Evolutionary conservation across 2,329 filamentous ascomycete genomes (phyloP).

Genomic region (Ceratocystiopsis sp.): DNA sequence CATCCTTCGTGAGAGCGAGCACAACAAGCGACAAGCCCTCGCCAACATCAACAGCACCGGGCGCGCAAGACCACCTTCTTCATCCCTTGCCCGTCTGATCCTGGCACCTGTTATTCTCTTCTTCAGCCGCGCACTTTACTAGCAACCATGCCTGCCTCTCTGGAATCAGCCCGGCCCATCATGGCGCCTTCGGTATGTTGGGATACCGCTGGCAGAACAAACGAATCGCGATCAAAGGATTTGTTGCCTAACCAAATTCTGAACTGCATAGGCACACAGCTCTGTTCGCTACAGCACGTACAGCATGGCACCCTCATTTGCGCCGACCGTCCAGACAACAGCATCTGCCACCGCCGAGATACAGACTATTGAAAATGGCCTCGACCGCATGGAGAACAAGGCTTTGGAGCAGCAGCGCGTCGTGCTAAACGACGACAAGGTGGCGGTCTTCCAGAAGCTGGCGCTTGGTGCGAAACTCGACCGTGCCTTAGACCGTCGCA

Average conservation of each 20-base stretch:
- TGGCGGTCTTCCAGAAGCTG: constrained; percentile 66
- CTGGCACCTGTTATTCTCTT: too few relatives aligned
- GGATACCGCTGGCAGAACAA: too few relatives aligned
- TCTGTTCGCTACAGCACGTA: constrained; percentile 43
- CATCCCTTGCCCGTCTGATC: too few relatives aligned
- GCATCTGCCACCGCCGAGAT: constrained; percentile 42
- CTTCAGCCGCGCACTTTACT: too few relatives aligned
- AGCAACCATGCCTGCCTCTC: constrained; percentile 34
- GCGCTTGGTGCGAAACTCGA: constrained; percentile 83
- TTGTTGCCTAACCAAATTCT: too few relatives aligned
- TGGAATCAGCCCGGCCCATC: constrained; percentile 44
- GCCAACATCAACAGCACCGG: too few relatives aligned
- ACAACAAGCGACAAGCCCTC: too few relatives aligned
- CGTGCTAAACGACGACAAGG: constrained; percentile 61
- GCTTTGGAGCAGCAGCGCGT: constrained; percentile 70
- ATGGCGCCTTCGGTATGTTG: constrained; percentile 44
- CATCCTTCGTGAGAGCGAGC: too few relatives aligned
- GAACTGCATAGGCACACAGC: constrained; percentile 25
- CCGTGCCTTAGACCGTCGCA: constrained; percentile 67
- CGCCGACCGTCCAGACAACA: constrained; percentile 33
- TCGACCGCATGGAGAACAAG: constrained; percentile 82
- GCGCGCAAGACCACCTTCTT: too few relatives aligned
- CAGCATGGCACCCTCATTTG: constrained; percentile 43
- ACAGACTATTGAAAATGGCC: constrained; percentile 56
- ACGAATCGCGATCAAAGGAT: too few relatives aligned